phyloP scores from a whole-genome alignment of 2,329 filamentous ascomycete genomes.

The Talaromyces sp. region DNA sequence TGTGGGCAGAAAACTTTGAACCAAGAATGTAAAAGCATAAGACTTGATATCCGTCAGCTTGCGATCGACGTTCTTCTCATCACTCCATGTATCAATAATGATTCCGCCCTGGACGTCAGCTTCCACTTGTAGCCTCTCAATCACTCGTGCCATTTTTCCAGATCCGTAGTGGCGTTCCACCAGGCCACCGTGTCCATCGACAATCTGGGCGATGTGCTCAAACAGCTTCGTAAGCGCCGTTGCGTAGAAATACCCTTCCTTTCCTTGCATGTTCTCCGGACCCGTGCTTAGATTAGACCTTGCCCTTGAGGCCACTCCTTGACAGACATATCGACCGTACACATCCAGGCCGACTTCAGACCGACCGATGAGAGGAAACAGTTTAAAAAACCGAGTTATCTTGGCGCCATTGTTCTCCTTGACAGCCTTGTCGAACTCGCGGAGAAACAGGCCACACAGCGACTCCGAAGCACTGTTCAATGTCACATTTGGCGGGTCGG shows the following conservation, averaged over 20 bases:
- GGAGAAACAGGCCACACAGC: conserved; percentile 80
- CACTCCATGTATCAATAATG: conserved; percentile 89
- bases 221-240: conserved; percentile 87
- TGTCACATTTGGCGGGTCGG: conserved; percentile 82
- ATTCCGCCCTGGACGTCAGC: conserved; percentile 96
- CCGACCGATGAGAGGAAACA: conserved; percentile 89
- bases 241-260: conserved; percentile 85
- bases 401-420: conserved; percentile 79
- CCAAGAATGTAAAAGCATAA: conserved; percentile 94
- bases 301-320: conserved; percentile 82
- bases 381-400: conserved; percentile 94
- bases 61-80: conserved; percentile 78
- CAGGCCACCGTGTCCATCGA: conserved; percentile 83
- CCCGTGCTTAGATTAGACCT: conserved; percentile 72
- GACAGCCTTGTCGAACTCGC: conserved; percentile 92
- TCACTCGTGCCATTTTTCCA: conserved; percentile 91
- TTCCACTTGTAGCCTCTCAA: conserved; percentile 87
- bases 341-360: conserved; percentile 87
- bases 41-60: conserved; percentile 93
- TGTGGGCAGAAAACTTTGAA: conserved; percentile 81
- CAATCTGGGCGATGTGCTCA: conserved; percentile 94
- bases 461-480: conserved; percentile 83
- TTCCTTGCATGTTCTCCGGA: conserved; percentile 53
- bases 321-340: conserved; percentile 92
- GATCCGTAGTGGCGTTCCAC: conserved; percentile 91